phyloP scores from a whole-genome alignment of 2,329 filamentous ascomycete species.

The Cladosporium sphaerospermum region DNA sequence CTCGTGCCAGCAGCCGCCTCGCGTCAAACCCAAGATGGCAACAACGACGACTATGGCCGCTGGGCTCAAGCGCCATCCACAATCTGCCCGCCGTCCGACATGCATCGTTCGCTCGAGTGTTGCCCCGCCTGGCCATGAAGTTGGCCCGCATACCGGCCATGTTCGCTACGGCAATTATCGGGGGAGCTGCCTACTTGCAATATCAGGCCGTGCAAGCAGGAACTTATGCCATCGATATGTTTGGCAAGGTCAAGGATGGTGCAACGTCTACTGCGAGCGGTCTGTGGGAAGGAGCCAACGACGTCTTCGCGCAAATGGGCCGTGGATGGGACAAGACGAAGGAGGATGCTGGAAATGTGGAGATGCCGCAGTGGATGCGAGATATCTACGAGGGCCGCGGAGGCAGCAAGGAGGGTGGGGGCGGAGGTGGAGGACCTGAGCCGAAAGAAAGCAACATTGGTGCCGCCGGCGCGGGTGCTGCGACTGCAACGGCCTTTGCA shows the following conservation, averaged over 20 bases:
- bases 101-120: conserved; percentile 58
- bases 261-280: conserved; percentile 62
- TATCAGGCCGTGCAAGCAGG: conserved; percentile 86
- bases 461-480: conserved; percentile 59
- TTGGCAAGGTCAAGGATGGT: conserved; percentile 65
- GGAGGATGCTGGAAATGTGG: conserved; percentile 46
- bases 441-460: conserved; percentile 39
- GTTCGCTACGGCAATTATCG: conserved; percentile 82
- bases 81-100: conserved; percentile 62
- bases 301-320: conserved; percentile 70
- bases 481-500: conserved; percentile 71
- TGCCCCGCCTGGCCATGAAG: conserved; percentile 88
- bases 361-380: conserved; percentile 69
- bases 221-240: conserved; percentile 69
- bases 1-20: conserved; percentile 15
- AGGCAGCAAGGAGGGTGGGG: conserved; percentile 25
- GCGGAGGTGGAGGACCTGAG: conserved; percentile 33
- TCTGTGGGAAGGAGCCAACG: conserved; percentile 65
- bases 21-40: conserved; percentile 19
- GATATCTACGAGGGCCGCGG: conserved; percentile 45
- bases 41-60: conserved; percentile 62
- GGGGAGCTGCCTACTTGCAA: conserved; percentile 84
- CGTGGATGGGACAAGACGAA: conserved; percentile 79
- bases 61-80: conserved; percentile 72
- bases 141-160: conserved; percentile 82